phyloP scores from a whole-genome alignment of 495 filamentous ascomycete species.

The Xylaria bambusicola region DNA sequence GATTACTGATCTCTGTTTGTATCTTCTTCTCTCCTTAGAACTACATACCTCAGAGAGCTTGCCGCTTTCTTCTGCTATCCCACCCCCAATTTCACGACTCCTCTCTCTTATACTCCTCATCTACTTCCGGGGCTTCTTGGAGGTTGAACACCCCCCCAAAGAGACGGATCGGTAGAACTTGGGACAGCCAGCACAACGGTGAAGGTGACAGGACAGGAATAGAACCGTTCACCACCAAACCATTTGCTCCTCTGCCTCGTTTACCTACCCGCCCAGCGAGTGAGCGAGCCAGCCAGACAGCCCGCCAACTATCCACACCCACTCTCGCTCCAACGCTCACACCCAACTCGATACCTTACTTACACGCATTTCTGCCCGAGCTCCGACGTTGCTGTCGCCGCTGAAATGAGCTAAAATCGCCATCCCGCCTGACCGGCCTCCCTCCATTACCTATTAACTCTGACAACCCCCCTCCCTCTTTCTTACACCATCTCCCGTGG shows the following conservation, averaged over 20 bases:
- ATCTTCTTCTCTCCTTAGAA: background rate
- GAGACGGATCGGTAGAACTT: no score
- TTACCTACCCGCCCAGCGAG: no score
- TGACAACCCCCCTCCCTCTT: constrained; percentile 3
- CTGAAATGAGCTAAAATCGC: constrained; percentile 22
- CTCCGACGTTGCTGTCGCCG: constrained; percentile 12
- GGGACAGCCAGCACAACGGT: background rate
- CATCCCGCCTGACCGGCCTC: constrained; percentile 20
- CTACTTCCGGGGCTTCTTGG: background rate
- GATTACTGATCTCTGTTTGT: constrained; percentile 13
- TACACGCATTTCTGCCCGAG: constrained; percentile 20
- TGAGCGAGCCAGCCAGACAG: no score
- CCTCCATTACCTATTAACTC: constrained; percentile 2
- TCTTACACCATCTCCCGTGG: background rate
- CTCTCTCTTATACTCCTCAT: background rate
- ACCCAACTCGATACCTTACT: constrained; percentile 19
- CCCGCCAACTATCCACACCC: constrained; percentile 2
- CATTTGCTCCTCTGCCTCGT: background rate
- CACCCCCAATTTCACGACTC: background rate
- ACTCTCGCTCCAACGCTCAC: constrained; percentile 6
- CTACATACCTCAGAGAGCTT: constrained; percentile 4
- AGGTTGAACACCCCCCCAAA: no score
- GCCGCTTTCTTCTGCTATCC: constrained; percentile 1
- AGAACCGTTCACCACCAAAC: constrained; percentile 11
- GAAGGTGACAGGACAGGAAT: background rate